Evolutionary conservation across 2,329 filamentous ascomycete species (phyloP).

Genomic region (Thielaviopsis ethacetica): DNA sequence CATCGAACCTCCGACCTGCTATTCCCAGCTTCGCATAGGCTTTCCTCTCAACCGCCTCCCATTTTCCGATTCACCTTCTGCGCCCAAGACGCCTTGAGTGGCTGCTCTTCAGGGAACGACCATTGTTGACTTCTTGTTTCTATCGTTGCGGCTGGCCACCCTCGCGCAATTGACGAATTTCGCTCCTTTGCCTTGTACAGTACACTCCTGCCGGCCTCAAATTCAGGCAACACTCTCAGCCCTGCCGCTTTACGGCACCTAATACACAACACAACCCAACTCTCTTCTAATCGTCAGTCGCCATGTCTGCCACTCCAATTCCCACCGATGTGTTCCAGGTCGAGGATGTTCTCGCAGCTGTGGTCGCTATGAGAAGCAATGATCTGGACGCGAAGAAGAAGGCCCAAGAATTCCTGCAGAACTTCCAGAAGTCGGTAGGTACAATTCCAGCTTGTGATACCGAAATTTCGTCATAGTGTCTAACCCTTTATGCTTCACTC

Average conservation of each 20-base stretch:
- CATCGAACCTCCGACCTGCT: not conserved
- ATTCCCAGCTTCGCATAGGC: not conserved
- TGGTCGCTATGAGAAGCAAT: slow-evolving; percentile 80
- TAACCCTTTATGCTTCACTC: slow-evolving; percentile 5
- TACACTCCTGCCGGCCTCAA: not conserved
- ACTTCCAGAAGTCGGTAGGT: slow-evolving; percentile 90
- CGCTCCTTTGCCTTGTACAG: not conserved
- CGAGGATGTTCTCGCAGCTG: slow-evolving; percentile 60
- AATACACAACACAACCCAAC: not conserved
- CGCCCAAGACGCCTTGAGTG: slow-evolving; percentile 12
- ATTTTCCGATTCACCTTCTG: not conserved
- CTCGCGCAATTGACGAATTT: not conserved
- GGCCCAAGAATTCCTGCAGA: slow-evolving; percentile 79
- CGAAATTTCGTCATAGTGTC: not conserved
- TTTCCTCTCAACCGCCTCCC: not conserved
- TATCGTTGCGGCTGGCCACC: not conserved
- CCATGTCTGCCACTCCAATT: slow-evolving; percentile 7
- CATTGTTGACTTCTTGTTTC: not conserved
- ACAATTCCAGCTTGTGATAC: not conserved
- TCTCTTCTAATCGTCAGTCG: not conserved
- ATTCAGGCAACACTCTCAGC: not conserved
- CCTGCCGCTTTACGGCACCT: not conserved
- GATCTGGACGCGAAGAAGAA: slow-evolving; percentile 72
- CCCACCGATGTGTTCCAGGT: slow-evolving; percentile 56
- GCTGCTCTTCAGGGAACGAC: slow-evolving; percentile 8